Base-by-base conservation (phyloP, 192 early-diverging fungal genomes). In the Chytriomyces sp. region DNA sequence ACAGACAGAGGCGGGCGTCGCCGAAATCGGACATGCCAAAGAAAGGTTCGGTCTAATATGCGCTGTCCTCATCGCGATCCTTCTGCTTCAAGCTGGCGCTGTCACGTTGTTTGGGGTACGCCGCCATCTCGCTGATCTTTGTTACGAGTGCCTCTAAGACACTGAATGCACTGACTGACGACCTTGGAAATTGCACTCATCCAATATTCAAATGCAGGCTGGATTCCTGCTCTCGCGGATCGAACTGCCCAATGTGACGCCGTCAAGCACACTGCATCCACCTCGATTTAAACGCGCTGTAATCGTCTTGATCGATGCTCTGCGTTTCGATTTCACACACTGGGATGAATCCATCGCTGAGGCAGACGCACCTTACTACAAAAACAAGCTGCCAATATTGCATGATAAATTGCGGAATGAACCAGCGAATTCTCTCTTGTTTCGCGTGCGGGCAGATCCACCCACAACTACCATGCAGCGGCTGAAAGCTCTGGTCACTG, bases 401-500 rank as follows among this genome's bases (percentile, higher is more conserved):
- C 77, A 53, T n/a, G 64, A 72, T 18, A 35, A 72, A 7, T 60
- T 82, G 10, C 43, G 53, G 45, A 57, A 13, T 5, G 76, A 83
- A 69, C 83, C 83, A 5, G 64, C 45, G 10, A 45, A 84, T 59
- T 62, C 81, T 1, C 69, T 89, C 7, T 78, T 85, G 23, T 83
- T 86, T 45, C 78, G 81, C 59, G 84, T 75, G n/a, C 71, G 79
- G 8, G 84, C 86, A 1, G 89, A 90, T 78, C 88, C 89, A 9
- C 88, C 89, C 20, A 91, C 89, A 1, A 90, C 89, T 6, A 91
- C 88, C 11, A 79, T 90, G 65, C 89, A 91, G 82, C 74, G 89
- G 6, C 76, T 91, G 59, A 90, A 88, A 71, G 89, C 86, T 13
- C 57, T 91, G n/a, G 83, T 81, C 7, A 91, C 89, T 16, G 89